Evolutionary conservation across 305 asterid genomes (phyloP), one percentile per base, ranked within the genome.

Genomic region (Caryopteris hybrid): DNA sequence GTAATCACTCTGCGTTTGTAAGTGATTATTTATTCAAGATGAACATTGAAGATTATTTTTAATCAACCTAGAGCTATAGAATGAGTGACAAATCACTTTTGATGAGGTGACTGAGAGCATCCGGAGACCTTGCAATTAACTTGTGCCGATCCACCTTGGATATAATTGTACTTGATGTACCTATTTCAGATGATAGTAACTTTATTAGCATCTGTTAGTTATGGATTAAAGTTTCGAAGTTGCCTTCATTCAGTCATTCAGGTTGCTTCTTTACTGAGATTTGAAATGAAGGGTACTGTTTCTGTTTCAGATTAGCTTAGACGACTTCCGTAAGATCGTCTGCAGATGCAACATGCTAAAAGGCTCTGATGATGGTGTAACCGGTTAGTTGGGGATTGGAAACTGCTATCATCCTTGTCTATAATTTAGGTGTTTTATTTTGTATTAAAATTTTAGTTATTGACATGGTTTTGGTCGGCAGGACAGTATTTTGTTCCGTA

Each of bases 251-350:
- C 31, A 25, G 31, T 10, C 5, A 5, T 20, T 54, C 16, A 8
- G 64, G 4, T 4, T 25, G 4, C 2, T 25, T 25, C 3, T 2
- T 2, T 25, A 1, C 3, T 1, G 31, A 25, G 31, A 25, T 25
- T 25, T 25, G 31, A 25, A 25, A 25, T 25, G 31, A 25, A 25
- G 2, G 31, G 31, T 39, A 27, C 36, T 11, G 51, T 56, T 61
- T 63, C n/a, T 17, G 43, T 75, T 82, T 75, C 89, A 93, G 98
- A 79, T 90, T 25, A 83, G 64, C 68, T 82, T 86, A 33, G 92
- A 90, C 31, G 97, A 90, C 73, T 93, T 93, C 69, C 84, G 84
- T 66, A 84, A 81, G 83, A 88, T 93, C 65, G 91, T 79, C 55
- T 70, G 73, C 58, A 82, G 94, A 72, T 86, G 97, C 83, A 78